Evolutionary conservation across 371 early-diverging fungal genomes (phyloP).

Genomic region (Nosema muscidifuracis): DNA sequence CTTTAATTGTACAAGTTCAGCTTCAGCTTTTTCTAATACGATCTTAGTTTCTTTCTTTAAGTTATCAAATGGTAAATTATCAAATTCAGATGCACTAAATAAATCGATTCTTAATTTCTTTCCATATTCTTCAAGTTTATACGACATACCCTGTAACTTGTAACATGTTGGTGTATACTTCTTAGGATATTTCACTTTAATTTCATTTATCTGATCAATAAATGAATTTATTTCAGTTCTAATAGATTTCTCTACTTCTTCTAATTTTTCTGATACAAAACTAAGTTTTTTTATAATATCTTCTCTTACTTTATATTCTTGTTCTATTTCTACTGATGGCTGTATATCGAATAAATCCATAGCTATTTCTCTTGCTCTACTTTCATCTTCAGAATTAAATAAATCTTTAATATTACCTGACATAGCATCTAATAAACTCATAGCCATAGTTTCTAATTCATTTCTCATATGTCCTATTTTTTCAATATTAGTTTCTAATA

Average conservation of each 20-base stretch:
- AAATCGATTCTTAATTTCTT: constrained; percentile 28
- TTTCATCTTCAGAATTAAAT: constrained; percentile 12
- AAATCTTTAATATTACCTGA: constrained; percentile 10
- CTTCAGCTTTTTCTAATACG: constrained; percentile 9
- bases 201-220: constrained; percentile 9
- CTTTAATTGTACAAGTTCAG: constrained; percentile 20
- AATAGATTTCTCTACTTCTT: background rate
- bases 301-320: constrained; percentile 18
- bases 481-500: constrained; percentile 23
- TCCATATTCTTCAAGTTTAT: constrained; percentile 11
- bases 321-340: background rate
- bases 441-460: constrained; percentile 27
- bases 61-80: background rate
- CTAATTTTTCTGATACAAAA: constrained; percentile 21
- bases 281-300: constrained; percentile 11
- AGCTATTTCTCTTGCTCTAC: constrained; percentile 16
- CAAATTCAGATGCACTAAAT: constrained; percentile 9
- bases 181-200: constrained; percentile 3
- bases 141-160: constrained; percentile 21
- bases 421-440: constrained; percentile 12
- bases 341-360: constrained; percentile 30
- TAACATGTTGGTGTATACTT: constrained; percentile 11
- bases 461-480: constrained; percentile 43
- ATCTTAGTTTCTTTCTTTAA: constrained; percentile 12
- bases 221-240: constrained; percentile 7